These are phyloP conservation scores for Tagetes patula DNA, from an alignment of 129 eudicot genomes.

Conservation along the genomic window DNA sequence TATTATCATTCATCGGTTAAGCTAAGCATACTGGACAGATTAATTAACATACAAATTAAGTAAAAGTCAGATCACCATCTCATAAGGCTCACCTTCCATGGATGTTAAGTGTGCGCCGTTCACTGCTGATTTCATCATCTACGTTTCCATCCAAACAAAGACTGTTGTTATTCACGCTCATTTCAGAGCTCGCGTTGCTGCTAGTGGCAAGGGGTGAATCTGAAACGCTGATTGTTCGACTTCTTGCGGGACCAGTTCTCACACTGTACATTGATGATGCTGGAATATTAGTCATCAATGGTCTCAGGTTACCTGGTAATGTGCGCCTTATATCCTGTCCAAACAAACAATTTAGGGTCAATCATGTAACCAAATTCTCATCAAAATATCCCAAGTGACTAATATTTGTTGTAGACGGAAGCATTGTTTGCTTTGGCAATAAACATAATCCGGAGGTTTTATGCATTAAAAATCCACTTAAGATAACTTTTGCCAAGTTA, in stretches of 20 bases:
- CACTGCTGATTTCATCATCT: constrained; percentile 72
- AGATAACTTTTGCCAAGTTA: background rate
- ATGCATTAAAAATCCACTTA: background rate
- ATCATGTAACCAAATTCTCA: background rate
- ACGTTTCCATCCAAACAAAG: constrained; percentile 55
- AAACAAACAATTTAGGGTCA: background rate
- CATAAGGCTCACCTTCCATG: constrained; percentile 52
- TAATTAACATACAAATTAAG: constrained; percentile 29
- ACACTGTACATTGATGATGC: constrained; percentile 98
- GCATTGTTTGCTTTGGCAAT: background rate
- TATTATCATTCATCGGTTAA: constrained; percentile 32
- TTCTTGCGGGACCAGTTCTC: constrained; percentile 77
- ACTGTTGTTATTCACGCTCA: constrained; percentile 69
- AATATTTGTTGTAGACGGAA: background rate
- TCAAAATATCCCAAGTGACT: background rate
- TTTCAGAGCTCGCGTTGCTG: constrained; percentile 93
- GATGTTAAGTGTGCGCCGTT: constrained; percentile 37
- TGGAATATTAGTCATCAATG: constrained; percentile 91
- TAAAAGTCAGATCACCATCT: background rate
- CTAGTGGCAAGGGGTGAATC: constrained; percentile 97
- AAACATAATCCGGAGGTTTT: background rate
- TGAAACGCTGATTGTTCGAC: constrained; percentile 69
- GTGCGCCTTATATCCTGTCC: constrained; percentile 83
- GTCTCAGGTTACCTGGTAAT: constrained; percentile 83
- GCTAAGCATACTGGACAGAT: constrained; percentile 19